Evolutionary conservation across 257 asterid species (phyloP).

Genomic region (Solanum rostratum): DNA sequence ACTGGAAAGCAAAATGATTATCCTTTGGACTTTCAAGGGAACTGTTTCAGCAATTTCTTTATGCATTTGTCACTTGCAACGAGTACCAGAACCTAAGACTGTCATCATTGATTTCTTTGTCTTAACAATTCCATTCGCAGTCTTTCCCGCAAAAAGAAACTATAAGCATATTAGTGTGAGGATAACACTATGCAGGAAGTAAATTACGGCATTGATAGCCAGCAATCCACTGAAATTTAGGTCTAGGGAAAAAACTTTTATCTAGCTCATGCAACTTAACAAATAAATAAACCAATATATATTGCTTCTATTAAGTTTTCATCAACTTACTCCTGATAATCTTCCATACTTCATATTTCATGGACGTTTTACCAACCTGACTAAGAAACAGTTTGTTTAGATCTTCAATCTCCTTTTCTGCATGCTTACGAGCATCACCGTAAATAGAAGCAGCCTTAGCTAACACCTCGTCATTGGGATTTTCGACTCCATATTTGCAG

Average conservation of each 20-base stretch:
- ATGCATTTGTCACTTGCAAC: neutral
- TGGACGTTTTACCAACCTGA: slow-evolving; percentile 48
- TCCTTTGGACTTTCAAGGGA: neutral
- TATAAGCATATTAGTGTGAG: neutral
- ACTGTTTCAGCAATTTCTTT: neutral
- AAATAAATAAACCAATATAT: neutral
- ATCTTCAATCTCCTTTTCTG: slow-evolving; percentile 96
- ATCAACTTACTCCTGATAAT: neutral
- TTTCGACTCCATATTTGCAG: slow-evolving; percentile 72
- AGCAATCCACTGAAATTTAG: neutral
- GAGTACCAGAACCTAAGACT: neutral
- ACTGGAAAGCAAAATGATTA: neutral
- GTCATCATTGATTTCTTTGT: neutral
- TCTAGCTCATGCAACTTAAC: neutral
- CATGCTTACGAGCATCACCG: slow-evolving; percentile 87
- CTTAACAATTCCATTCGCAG: neutral
- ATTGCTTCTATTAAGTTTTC: neutral
- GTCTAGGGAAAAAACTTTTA: neutral
- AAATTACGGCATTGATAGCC: neutral
- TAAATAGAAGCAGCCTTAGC: slow-evolving; percentile 82
- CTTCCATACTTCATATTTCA: neutral
- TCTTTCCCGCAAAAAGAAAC: neutral
- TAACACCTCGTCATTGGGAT: slow-evolving; percentile 63
- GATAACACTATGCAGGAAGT: neutral
- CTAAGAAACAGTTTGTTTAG: slow-evolving; percentile 55